phyloP scores from a whole-genome alignment of 2,329 filamentous ascomycete genomes.

The Monosporascus sp. region DNA sequence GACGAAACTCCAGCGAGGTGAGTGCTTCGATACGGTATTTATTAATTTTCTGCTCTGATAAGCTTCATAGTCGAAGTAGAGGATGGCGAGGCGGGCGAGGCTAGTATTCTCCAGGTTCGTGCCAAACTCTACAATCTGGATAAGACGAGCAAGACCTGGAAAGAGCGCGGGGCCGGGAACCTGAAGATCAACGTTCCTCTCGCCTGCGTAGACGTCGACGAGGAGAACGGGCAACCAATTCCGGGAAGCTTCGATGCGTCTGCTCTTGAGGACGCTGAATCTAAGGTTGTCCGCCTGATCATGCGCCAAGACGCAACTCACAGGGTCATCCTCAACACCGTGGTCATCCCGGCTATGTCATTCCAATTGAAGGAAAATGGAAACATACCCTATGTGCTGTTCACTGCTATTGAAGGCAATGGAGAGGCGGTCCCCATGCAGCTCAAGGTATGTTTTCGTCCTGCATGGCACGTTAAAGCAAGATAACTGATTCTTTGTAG shows the following conservation, averaged over 20 bases:
- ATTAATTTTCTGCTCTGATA: conserved; percentile 20
- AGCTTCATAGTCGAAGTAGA: conserved; percentile 57
- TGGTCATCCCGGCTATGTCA: conserved; percentile 70
- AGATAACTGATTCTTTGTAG: conserved; percentile 25
- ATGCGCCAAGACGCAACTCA: conserved; percentile 90
- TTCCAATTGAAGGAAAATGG: conserved; percentile 72
- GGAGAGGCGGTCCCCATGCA: conserved; percentile 53
- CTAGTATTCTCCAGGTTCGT: conserved; percentile 67
- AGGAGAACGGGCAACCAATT: conserved; percentile 39
- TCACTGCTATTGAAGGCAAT: conserved; percentile 56
- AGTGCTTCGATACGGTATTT: conserved; percentile 23
- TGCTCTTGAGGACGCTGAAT: conserved; percentile 40
- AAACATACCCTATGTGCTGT: conserved; percentile 64
- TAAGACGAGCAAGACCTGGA: conserved; percentile 67
- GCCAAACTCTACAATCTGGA: conserved; percentile 82
- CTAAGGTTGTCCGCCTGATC: conserved; percentile 65
- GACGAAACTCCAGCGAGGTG: conserved; percentile 64
- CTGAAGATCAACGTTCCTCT: conserved; percentile 76
- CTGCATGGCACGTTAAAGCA: not conserved
- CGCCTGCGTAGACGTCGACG: conserved; percentile 49
- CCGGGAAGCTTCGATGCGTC: conserved; percentile 53
- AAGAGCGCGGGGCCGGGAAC: conserved; percentile 79
- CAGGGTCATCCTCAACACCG: conserved; percentile 80
- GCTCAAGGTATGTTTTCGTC: conserved; percentile 46
- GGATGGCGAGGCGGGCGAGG: conserved; percentile 82